These are phyloP conservation scores for Brassica hybrid DNA, from an alignment of 441 rosid species.

Conservation along the genomic window DNA sequence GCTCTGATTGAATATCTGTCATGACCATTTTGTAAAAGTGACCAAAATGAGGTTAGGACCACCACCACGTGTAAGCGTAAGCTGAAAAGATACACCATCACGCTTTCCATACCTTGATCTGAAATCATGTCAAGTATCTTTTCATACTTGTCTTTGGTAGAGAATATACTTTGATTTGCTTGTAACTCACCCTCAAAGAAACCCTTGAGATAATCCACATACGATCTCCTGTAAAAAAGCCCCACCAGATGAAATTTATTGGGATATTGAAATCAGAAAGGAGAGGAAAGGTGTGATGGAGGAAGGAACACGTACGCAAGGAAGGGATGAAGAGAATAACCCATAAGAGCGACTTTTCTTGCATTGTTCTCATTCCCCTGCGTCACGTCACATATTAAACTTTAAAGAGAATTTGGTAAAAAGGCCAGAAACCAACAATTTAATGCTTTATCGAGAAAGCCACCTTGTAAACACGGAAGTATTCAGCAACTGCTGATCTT, in stretches of 20 bases:
- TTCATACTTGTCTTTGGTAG: slow-evolving; percentile 82
- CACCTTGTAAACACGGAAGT: slow-evolving; percentile 87
- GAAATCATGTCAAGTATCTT: slow-evolving; percentile 89
- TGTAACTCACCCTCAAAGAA: slow-evolving; percentile 81
- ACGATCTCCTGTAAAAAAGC: slow-evolving; percentile 74
- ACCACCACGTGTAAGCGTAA: neutral
- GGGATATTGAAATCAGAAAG: slow-evolving; percentile 13
- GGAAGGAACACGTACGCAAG: slow-evolving; percentile 64
- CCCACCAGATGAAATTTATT: slow-evolving; percentile 23
- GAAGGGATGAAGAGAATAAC: slow-evolving; percentile 81
- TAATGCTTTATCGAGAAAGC: slow-evolving; percentile 14
- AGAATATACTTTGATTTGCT: slow-evolving; percentile 63
- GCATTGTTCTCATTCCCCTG: slow-evolving; percentile 89
- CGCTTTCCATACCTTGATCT: slow-evolving; percentile 62
- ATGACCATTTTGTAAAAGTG: slow-evolving; percentile 16
- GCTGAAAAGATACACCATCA: slow-evolving; percentile 9
- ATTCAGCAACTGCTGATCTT: slow-evolving; percentile 85
- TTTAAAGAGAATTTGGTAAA: slow-evolving; percentile 9
- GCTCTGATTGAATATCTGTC: slow-evolving; percentile 80
- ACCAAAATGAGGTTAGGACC: neutral
- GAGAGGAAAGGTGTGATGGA: neutral
- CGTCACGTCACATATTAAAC: slow-evolving; percentile 26
- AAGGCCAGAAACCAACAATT: neutral
- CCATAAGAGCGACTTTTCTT: slow-evolving; percentile 70
- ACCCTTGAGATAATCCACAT: slow-evolving; percentile 70